Evolutionary conservation across 1,284 basidiomycete species (phyloP), one percentile per base, ranked within the genome.

Genomic region (Porogramme epimiltina): DNA sequence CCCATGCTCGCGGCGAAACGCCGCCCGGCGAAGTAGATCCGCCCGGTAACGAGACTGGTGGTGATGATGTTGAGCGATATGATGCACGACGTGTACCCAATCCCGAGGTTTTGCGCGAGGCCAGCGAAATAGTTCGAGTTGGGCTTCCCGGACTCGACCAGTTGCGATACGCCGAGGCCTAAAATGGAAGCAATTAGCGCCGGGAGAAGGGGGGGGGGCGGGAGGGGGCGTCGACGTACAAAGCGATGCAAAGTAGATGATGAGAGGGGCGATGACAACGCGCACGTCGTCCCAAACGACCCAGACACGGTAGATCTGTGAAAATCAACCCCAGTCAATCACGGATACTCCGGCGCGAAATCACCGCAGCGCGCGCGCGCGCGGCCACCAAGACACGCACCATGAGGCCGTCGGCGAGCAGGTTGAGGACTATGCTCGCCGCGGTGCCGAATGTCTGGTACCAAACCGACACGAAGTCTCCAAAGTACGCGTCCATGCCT

Each of bases 381-480:
- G 28, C 9, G 15, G 28, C 8, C 9, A 15, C 15, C 28, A 31
- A 31, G 28, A 31, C 15, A 15, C 9, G 15, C 9, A 61, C 59
- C 48, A 61, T 45, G 4, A 59, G 22, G 9, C 38, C 53, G 36
- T 57, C 60, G 13, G 34, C 42, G 28, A 59, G n/a, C 3, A 55
- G 33, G 19, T 58, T 54, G 22, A 48, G 41, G 1, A 42, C 22
- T 20, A 59, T 41, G n/a, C 34, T 31, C 11, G 60, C 52, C 1
- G 55, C 37, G 1, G 53, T 47, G 1, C 52, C 57, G 43, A 49
- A 45, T 3, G 60, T 61, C 45, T 61, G 51, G 41, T 61, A 61
- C 60, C 60, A 61, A 2, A 61, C 51, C 2, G 51, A 41, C 4
- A 47, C 58, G 26, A 45, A 23, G 33, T 42, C 49, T 4, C 8